Evolutionary conservation across 2,329 filamentous ascomycete species (phyloP).

Genomic region (Venturia aucupariae): DNA sequence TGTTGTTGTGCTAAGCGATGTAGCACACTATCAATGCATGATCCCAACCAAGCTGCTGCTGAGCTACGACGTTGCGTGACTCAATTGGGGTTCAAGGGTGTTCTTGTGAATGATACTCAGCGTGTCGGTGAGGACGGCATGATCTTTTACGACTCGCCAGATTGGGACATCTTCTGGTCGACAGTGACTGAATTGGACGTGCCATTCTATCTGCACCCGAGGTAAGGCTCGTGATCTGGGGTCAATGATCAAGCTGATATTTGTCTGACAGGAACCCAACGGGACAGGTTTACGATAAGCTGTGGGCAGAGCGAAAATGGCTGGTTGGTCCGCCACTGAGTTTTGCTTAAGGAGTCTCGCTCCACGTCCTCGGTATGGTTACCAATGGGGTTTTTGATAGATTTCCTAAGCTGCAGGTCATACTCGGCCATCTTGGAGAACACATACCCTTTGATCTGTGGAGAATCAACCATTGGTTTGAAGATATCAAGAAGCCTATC

Average conservation of each 20-base stretch:
- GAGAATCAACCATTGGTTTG: slow-evolving; percentile 40
- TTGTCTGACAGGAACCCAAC: slow-evolving; percentile 31
- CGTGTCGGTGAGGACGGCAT: slow-evolving; percentile 49
- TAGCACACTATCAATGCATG: slow-evolving; percentile 35
- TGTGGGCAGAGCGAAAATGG: slow-evolving; percentile 51
- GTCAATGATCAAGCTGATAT: neutral
- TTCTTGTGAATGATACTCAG: slow-evolving; percentile 48
- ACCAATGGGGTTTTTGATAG: slow-evolving; percentile 43
- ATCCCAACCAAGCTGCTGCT: slow-evolving; percentile 40
- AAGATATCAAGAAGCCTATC: slow-evolving; percentile 45
- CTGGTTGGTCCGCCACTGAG: slow-evolving; percentile 39
- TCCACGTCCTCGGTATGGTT: slow-evolving; percentile 47
- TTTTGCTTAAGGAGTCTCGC: slow-evolving; percentile 43
- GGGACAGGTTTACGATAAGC: slow-evolving; percentile 47
- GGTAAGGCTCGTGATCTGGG: slow-evolving; percentile 17
- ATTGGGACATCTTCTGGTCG: slow-evolving; percentile 55
- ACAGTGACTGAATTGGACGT: slow-evolving; percentile 51
- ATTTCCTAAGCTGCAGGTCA: slow-evolving; percentile 37
- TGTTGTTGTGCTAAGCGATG: neutral
- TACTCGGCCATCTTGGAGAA: slow-evolving; percentile 41
- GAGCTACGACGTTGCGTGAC: slow-evolving; percentile 47
- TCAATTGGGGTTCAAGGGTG: slow-evolving; percentile 32
- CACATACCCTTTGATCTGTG: slow-evolving; percentile 43
- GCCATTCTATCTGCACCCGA: slow-evolving; percentile 55
- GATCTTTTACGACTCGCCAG: slow-evolving; percentile 54